Evolutionary conservation across 495 filamentous ascomycete genomes (phyloP).

Genomic region (Podospora pseudopauciseta): DNA sequence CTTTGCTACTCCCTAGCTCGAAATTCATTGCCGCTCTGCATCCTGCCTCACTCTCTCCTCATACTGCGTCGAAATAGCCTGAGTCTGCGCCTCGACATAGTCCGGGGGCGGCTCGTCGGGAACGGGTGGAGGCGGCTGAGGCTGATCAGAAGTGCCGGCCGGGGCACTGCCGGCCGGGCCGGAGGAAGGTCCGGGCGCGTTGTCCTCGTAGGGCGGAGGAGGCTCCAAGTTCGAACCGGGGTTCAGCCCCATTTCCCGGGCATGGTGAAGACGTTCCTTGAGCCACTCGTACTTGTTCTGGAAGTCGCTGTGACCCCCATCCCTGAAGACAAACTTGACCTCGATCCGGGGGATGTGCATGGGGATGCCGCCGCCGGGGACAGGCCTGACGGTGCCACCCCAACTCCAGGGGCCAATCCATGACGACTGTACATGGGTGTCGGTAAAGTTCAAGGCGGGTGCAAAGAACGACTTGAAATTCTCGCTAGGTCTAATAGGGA

Average conservation of each 20-base stretch:
- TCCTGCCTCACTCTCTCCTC: slow-evolving; percentile 47
- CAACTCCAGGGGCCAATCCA: slow-evolving; percentile 97
- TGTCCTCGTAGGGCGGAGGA: slow-evolving; percentile 72
- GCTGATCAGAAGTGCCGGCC: slow-evolving; percentile 15
- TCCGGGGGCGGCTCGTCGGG: slow-evolving; percentile 85
- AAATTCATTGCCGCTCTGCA: slow-evolving; percentile 39
- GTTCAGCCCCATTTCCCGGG: slow-evolving; percentile 61
- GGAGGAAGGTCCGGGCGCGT: slow-evolving; percentile 30
- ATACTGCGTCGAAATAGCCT: slow-evolving; percentile 57
- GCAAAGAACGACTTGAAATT: slow-evolving; percentile 83
- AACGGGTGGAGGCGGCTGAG: slow-evolving; percentile 37
- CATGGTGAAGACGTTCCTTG: slow-evolving; percentile 77
- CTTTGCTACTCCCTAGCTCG: background rate
- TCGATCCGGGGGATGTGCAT: slow-evolving; percentile 68
- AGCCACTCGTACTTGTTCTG: slow-evolving; percentile 77
- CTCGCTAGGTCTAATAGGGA: slow-evolving; percentile 65
- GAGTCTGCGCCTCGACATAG: slow-evolving; percentile 85
- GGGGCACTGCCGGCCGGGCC: slow-evolving; percentile 13
- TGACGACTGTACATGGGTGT: slow-evolving; percentile 85
- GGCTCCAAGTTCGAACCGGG: slow-evolving; percentile 63
- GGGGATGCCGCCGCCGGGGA: slow-evolving; percentile 80
- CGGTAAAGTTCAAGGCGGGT: slow-evolving; percentile 78
- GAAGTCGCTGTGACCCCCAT: slow-evolving; percentile 93
- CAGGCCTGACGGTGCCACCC: slow-evolving; percentile 74
- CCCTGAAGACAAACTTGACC: slow-evolving; percentile 82